Conservation (phyloP, 2,329 filamentous ascomycete genomes). For the Penicillium sp. region DNA sequence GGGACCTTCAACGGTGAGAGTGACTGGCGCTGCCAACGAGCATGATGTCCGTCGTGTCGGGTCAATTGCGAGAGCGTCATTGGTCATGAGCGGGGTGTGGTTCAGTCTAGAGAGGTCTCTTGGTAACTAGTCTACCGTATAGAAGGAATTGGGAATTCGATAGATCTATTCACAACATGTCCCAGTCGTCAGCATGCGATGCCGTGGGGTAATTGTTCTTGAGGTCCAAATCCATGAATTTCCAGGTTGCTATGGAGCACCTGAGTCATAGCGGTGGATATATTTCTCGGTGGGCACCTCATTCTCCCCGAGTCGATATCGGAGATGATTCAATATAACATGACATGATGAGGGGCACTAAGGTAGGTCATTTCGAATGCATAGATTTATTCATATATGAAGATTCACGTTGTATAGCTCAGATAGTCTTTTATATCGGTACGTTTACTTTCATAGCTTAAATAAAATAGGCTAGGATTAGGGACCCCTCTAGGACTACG, state of each 20-base stretch:
- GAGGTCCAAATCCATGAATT: no score
- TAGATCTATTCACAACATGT: background rate
- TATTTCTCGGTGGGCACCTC: no score
- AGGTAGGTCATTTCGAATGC: background rate
- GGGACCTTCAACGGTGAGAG: background rate
- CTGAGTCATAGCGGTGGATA: no score
- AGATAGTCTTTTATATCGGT: background rate
- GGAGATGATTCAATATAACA: background rate
- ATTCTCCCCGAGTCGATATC: no score
- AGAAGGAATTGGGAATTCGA: background rate
- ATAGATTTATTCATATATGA: background rate
- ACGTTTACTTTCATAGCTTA: background rate
- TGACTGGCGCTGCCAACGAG: background rate
- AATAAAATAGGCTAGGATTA: background rate
- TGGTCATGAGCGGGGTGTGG: background rate
- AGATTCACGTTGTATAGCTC: background rate
- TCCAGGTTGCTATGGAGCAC: no score
- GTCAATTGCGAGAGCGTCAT: slow-evolving; percentile 1
- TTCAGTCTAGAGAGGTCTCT: background rate
- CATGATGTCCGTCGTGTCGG: slow-evolving; percentile 2
- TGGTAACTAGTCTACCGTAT: background rate
- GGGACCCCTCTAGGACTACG: background rate
- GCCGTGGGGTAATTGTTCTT: no score
- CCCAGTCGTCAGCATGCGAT: background rate
- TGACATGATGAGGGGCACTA: background rate